Conservation (phyloP, 2,329 filamentous ascomycete genomes). For the Rutstroemia sydowiana region DNA sequence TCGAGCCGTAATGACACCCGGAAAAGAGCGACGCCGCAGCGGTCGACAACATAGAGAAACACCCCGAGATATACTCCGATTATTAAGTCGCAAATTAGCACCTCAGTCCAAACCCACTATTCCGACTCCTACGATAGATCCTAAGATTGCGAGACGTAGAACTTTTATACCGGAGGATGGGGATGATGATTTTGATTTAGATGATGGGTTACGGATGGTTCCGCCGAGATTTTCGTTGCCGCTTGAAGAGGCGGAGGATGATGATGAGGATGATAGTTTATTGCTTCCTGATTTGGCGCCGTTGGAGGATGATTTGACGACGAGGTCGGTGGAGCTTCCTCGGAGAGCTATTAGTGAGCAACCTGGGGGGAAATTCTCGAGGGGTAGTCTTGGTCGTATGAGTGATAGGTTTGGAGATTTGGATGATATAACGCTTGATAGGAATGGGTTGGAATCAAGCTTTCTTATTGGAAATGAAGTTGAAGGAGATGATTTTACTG, state of each 20-base stretch:
- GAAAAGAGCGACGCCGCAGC: conserved; percentile 50
- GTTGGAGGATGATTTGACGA: conserved; percentile 51
- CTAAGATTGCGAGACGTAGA: conserved; percentile 11
- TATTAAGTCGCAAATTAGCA: conserved; percentile 48
- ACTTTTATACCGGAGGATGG: conserved; percentile 28
- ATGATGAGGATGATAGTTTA: conserved; percentile 39
- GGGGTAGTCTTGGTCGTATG: conserved; percentile 41
- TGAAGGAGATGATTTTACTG: conserved; percentile 17
- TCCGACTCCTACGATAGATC: conserved; percentile 22
- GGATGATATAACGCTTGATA: conserved; percentile 19
- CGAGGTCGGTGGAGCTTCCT: conserved; percentile 53
- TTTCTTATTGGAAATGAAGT: conserved; percentile 20
- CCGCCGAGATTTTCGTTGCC: conserved; percentile 50
- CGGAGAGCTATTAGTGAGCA: conserved; percentile 44
- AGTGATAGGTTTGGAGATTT: conserved; percentile 43
- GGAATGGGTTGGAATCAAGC: conserved; percentile 24
- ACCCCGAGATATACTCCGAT: conserved; percentile 45
- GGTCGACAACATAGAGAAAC: conserved; percentile 49
- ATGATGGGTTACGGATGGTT: conserved; percentile 38
- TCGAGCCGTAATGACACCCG: conserved; percentile 54
- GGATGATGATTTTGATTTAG: too few relatives aligned
- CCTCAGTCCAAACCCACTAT: conserved; percentile 30
- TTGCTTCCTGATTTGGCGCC: conserved; percentile 46
- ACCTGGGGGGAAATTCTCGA: conserved; percentile 38
- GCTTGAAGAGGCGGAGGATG: conserved; percentile 42